Conservation (phyloP, 352 stramenopile species). For the Stramenopiles sp. region DNA sequence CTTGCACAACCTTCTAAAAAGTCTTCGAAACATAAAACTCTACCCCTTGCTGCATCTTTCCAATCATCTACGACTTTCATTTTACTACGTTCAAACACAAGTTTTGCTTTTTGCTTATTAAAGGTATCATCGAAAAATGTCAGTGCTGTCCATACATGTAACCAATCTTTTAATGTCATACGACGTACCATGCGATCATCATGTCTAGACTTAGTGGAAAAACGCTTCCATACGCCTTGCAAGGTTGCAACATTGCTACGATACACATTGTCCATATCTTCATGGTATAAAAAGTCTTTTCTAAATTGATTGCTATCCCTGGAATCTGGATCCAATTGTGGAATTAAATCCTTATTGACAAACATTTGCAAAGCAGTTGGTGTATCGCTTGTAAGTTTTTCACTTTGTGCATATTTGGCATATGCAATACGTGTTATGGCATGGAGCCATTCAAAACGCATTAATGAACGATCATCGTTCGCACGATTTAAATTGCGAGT, state of each 20-base stretch:
- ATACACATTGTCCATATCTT: neutral
- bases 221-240: neutral
- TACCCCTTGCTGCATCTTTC: neutral
- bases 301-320: neutral
- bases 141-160: neutral
- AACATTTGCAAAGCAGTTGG: neutral
- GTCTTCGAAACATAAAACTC: neutral
- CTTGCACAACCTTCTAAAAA: neutral
- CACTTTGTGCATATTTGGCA: neutral
- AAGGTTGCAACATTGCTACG: neutral
- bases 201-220: neutral
- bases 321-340: neutral
- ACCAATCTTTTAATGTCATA: neutral
- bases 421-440: neutral
- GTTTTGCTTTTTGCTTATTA: neutral
- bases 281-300: neutral
- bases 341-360: neutral
- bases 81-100: neutral
- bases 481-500: neutral
- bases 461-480: neutral
- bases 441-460: neutral
- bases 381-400: neutral
- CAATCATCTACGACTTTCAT: neutral
- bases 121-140: neutral
- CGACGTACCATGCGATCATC: neutral